A percentile compares a stretch with the other conserved stretches of the same genome.
These are phyloP conservation scores for Moniliella sp. DNA, from an alignment of 1,284 basidiomycete species.

Conservation along the genomic window DNA sequence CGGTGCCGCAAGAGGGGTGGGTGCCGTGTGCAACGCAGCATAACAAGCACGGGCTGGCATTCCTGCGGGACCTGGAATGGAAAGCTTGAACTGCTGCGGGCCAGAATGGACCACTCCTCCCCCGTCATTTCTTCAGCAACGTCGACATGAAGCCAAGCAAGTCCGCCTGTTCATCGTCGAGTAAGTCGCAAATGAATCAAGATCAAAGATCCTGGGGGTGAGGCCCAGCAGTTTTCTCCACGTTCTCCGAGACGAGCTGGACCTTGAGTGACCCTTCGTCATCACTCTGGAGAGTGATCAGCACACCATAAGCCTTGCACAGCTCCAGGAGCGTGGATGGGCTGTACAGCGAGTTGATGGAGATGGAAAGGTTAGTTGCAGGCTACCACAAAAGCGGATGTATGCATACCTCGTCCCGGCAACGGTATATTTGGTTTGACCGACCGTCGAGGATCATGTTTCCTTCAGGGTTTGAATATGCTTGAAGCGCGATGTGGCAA, in stretches of 20 bases:
- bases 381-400: conserved; percentile 2
- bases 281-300: conserved; percentile 53
- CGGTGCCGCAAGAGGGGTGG: conserved; percentile 6
- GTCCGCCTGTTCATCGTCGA: conserved; percentile 51
- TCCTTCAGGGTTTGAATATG: conserved; percentile 50
- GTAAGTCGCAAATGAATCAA: conserved; percentile 56
- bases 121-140: conserved; percentile 43
- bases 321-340: conserved; percentile 62
- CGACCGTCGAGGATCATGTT: conserved; percentile 50
- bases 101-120: conserved; percentile 35
- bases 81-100: conserved; percentile 45
- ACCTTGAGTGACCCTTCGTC: conserved; percentile 46
- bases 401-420: conserved; percentile 55
- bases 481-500: conserved; percentile 44
- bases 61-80: conserved; percentile 45
- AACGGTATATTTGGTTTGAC: conserved; percentile 48
- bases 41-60: conserved; percentile 45
- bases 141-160: conserved; percentile 57
- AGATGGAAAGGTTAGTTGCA: conserved; percentile 1
- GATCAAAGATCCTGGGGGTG: conserved; percentile 53
- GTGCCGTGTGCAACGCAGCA: conserved; percentile 65
- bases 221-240: conserved; percentile 51
- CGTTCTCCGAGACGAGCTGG: conserved; percentile 58
- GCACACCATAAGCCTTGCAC: conserved; percentile 65
- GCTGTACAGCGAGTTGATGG: conserved; percentile 34